Evolutionary conservation across 2,329 filamentous ascomycete species (phyloP).

Genomic region (Xylaria sp.): DNA sequence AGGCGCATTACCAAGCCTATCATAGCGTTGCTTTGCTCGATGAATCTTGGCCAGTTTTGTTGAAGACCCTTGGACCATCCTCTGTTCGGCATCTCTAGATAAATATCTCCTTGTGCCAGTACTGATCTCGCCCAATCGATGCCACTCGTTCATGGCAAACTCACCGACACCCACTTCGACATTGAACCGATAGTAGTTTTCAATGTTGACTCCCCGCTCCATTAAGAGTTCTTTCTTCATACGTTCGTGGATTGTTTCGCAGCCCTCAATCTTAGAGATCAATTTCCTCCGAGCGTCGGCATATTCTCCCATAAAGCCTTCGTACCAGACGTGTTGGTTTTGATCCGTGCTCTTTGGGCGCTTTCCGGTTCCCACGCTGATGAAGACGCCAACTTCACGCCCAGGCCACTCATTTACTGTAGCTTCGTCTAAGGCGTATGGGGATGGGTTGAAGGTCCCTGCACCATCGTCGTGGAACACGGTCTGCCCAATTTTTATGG

Average conservation of each 20-base stretch:
- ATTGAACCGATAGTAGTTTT: constrained; percentile 96
- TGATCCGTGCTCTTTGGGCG: constrained; percentile 73
- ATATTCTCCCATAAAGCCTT: constrained; percentile 91
- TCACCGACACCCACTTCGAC: constrained; percentile 96
- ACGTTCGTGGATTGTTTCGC: constrained; percentile 87
- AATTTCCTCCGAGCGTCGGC: constrained; percentile 87
- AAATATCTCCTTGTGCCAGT: constrained; percentile 90
- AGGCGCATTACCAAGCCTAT: constrained; percentile 59
- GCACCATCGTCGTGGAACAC: constrained; percentile 93
- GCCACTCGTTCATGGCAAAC: constrained; percentile 99
- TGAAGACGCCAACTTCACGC: constrained; percentile 88
- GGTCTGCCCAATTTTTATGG: constrained; percentile 91
- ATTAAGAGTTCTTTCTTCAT: constrained; percentile 84
- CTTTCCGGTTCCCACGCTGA: constrained; percentile 95
- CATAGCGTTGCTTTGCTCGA: constrained; percentile 76
- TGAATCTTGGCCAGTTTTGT: constrained; percentile 86
- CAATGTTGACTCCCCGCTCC: constrained; percentile 81
- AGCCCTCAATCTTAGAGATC: constrained; percentile 93
- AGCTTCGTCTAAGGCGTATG: constrained; percentile 88
- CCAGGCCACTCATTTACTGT: constrained; percentile 95
- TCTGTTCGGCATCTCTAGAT: constrained; percentile 76
- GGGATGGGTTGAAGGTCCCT: constrained; percentile 91
- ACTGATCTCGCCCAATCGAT: constrained; percentile 92
- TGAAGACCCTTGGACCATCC: constrained; percentile 79
- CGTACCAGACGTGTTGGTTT: constrained; percentile 87